Percentiles rank a stretch among this genome's conserved stretches.
Conservation (phyloP, 208 protist species). For the Giardia muris region DNA sequence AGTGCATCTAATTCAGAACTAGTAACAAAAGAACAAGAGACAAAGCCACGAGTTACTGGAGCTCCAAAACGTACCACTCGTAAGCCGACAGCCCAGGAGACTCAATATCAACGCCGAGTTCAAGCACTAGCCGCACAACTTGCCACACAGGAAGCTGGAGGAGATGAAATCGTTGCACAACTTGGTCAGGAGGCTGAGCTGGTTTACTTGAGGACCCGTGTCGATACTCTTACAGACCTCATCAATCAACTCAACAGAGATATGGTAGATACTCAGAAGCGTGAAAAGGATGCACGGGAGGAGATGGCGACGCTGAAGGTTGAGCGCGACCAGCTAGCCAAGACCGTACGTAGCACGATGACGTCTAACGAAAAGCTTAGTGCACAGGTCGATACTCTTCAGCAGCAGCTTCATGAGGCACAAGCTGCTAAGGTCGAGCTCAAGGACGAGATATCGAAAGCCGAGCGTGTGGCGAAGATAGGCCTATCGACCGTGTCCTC, state of each 20-base stretch:
- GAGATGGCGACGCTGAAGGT: background rate
- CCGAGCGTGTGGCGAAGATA: background rate
- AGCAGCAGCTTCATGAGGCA: background rate
- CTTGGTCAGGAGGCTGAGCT: conserved; percentile 2
- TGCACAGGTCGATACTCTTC: background rate
- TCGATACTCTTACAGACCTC: background rate
- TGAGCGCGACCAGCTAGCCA: background rate
- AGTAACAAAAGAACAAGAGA: background rate
- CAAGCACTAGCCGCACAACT: background rate
- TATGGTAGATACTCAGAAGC: background rate
- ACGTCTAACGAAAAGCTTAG: background rate
- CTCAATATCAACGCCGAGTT: background rate
- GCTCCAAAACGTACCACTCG: background rate
- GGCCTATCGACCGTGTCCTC: background rate
- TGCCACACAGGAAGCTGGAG: background rate
- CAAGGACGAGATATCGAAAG: background rate
- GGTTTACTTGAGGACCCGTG: background rate
- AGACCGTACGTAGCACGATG: background rate
- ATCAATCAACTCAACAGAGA: background rate
- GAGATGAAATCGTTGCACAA: background rate
- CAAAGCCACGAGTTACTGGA: background rate
- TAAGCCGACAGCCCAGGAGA: background rate
- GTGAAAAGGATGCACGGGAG: background rate
- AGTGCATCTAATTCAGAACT: background rate
- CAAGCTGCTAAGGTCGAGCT: background rate